Conservation (phyloP, 1,284 basidiomycete genomes). For the Xerocomus cyaneibrunnescens region DNA sequence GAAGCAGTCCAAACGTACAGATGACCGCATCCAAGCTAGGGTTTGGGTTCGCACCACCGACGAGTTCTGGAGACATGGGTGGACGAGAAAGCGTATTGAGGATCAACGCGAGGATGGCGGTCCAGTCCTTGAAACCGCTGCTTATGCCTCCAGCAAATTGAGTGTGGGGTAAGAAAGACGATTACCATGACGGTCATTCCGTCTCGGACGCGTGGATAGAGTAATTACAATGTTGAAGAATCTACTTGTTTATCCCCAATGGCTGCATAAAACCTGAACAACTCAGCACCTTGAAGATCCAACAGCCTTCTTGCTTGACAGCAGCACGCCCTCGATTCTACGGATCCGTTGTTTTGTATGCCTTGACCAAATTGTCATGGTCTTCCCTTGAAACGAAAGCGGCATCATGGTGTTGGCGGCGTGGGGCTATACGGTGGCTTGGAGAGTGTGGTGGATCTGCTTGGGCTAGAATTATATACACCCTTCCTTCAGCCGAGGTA, state of each 20-base stretch:
- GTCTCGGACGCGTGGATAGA: background rate
- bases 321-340: background rate
- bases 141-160: slow-evolving; percentile 27
- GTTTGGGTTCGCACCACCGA: slow-evolving; percentile 41
- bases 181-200: background rate
- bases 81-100: slow-evolving; percentile 35
- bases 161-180: background rate
- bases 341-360: background rate
- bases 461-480: background rate
- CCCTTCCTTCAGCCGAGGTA: background rate
- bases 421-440: background rate
- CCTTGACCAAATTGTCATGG: background rate
- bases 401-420: no score
- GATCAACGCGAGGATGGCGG: slow-evolving; percentile 40
- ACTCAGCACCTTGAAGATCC: background rate
- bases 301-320: background rate
- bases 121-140: slow-evolving; percentile 38
- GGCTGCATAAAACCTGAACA: background rate
- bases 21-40: slow-evolving; percentile 51
- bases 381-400: background rate
- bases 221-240: background rate
- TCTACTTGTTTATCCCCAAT: no score
- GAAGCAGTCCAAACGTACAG: slow-evolving; percentile 48
- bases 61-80: slow-evolving; percentile 24
- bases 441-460: background rate